Conservation (phyloP, 2,329 filamentous ascomycete species). For the Emericellopsis cladophorae region DNA sequence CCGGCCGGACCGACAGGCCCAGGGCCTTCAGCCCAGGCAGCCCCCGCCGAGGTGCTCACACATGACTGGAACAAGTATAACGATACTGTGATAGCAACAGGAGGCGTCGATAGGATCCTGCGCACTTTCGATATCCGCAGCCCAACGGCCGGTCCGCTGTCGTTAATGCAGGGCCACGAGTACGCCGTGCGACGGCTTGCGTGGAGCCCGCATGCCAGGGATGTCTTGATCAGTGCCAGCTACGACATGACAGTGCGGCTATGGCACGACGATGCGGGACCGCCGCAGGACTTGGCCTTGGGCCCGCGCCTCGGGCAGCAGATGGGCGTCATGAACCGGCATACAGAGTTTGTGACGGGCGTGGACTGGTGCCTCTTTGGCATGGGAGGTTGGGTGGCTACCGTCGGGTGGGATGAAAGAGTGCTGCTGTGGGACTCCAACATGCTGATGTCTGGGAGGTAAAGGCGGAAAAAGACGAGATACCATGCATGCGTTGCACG, state of each 20-base stretch:
- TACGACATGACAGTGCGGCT: constrained; percentile 97
- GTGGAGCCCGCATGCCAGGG: constrained; percentile 89
- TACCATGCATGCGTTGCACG: background rate
- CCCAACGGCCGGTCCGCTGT: constrained; percentile 57
- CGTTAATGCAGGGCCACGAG: constrained; percentile 71
- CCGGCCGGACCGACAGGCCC: constrained; percentile 13
- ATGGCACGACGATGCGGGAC: constrained; percentile 64
- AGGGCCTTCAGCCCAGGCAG: constrained; percentile 18
- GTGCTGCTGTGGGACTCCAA: constrained; percentile 86
- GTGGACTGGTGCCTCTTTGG: constrained; percentile 98
- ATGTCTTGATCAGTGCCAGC: constrained; percentile 76
- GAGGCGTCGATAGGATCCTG: constrained; percentile 76
- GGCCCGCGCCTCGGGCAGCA: constrained; percentile 47
- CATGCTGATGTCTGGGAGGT: constrained; percentile 23
- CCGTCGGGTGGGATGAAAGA: constrained; percentile 86
- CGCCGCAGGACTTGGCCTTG: constrained; percentile 17
- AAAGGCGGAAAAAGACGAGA: background rate
- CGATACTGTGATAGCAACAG: constrained; percentile 71
- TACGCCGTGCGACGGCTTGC: constrained; percentile 78
- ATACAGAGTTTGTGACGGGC: constrained; percentile 93
- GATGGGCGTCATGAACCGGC: constrained; percentile 76
- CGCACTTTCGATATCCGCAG: constrained; percentile 84
- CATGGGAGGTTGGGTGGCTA: constrained; percentile 88
- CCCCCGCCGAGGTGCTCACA: constrained; percentile 71
- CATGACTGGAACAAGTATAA: constrained; percentile 99